Evolutionary conservation across 73 alveolate genomes (phyloP).

Genomic region (Paramecium octaurelia): DNA sequence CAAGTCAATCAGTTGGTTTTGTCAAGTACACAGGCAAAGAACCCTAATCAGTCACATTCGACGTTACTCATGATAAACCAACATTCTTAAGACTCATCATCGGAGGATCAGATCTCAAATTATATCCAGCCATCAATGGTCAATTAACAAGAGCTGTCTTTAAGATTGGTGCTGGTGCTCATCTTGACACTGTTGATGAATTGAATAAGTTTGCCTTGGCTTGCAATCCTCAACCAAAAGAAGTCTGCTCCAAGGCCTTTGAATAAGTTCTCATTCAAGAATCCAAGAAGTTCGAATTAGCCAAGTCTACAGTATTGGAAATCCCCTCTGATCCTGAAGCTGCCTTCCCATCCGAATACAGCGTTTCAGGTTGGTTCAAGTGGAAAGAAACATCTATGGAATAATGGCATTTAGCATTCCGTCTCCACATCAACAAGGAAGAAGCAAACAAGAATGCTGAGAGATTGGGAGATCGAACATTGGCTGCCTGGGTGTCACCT

Average conservation of each 20-base stretch:
- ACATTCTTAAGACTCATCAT: slow-evolving; percentile 21
- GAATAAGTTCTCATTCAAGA: not conserved
- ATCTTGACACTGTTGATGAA: not conserved
- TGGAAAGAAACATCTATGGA: slow-evolving; percentile 4
- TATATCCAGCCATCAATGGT: slow-evolving; percentile 37
- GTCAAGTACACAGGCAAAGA: not conserved
- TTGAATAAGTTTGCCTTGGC: slow-evolving; percentile 15
- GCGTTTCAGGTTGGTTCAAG: slow-evolving; percentile 41
- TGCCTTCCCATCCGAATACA: slow-evolving; percentile 12
- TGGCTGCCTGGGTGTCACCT: slow-evolving; percentile 52
- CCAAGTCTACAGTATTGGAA: not conserved
- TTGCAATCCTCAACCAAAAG: slow-evolving; percentile 34
- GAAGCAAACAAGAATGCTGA: slow-evolving; percentile 1
- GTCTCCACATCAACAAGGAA: slow-evolving; percentile 30
- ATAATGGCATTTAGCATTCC: slow-evolving; percentile 41
- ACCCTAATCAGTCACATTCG: not conserved
- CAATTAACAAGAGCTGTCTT: slow-evolving; percentile 38
- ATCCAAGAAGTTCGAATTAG: slow-evolving; percentile 12
- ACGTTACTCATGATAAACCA: slow-evolving; percentile 8
- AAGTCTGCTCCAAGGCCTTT: not conserved
- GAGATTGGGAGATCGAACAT: slow-evolving; percentile 48
- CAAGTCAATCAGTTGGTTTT: slow-evolving; percentile 12
- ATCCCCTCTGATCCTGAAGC: slow-evolving; percentile 14
- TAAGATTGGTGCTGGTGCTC: slow-evolving; percentile 33
- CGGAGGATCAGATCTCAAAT: slow-evolving; percentile 34